These are phyloP conservation scores for Theileria sp. DNA, from an alignment of 169 alveolate species.

Conservation along the genomic window DNA sequence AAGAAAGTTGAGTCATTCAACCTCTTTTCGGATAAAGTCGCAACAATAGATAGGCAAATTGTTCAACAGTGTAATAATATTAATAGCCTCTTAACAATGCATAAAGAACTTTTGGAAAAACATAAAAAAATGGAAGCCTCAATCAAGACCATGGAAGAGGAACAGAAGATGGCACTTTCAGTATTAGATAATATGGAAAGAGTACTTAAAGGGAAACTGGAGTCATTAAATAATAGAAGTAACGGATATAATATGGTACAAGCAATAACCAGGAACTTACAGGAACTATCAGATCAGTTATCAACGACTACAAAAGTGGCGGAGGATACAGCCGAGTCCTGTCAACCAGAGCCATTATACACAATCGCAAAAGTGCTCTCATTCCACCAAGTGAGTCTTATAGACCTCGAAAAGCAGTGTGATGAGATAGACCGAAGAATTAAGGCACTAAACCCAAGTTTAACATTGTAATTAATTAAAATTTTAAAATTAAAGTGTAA, in stretches of 20 bases:
- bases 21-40: constrained; percentile 57
- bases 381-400: constrained; percentile 59
- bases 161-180: constrained; percentile 45
- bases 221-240: constrained; percentile 24
- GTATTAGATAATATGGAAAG: constrained; percentile 54
- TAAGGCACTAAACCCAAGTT: constrained; percentile 5
- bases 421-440: constrained; percentile 58
- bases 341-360: constrained; percentile 68
- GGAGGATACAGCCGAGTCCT: constrained; percentile 45
- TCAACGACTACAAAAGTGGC: constrained; percentile 51
- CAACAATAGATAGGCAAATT: constrained; percentile 44
- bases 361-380: constrained; percentile 64
- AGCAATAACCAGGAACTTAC: constrained; percentile 56
- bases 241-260: constrained; percentile 46
- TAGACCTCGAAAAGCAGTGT: constrained; percentile 54
- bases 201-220: constrained; percentile 38
- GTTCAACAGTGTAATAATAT: constrained; percentile 50
- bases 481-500: too few species aligned
- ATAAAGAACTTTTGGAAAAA: constrained; percentile 46
- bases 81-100: constrained; percentile 35
- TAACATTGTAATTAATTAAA: background rate
- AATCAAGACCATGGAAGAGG: constrained; percentile 60
- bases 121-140: constrained; percentile 55
- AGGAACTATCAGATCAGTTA: constrained; percentile 55
- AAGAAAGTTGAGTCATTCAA: constrained; percentile 51